Conservation (phyloP, 2,329 filamentous ascomycete species). For the Paecilomyces variotii region DNA sequence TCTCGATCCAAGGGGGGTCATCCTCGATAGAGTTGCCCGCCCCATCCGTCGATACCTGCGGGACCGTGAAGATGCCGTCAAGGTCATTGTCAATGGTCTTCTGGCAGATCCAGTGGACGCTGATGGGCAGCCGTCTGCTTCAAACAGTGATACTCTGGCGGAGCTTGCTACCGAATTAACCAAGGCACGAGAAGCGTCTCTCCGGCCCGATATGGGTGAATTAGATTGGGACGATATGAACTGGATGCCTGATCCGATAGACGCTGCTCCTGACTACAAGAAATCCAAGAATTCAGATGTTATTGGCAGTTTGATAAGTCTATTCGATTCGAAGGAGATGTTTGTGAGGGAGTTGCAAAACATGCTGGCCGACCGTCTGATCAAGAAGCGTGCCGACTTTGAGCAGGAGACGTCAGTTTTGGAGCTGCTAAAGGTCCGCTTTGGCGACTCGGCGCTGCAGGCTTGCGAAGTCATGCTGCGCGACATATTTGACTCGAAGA, state of each 20-base stretch:
- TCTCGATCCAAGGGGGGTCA: conserved; percentile 57
- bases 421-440: conserved; percentile 77
- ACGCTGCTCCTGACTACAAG: conserved; percentile 87
- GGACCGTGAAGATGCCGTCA: conserved; percentile 57
- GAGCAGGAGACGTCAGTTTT: conserved; percentile 76
- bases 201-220: conserved; percentile 49
- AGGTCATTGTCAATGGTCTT: conserved; percentile 57
- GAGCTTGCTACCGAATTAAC: conserved; percentile 49
- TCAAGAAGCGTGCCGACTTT: conserved; percentile 58
- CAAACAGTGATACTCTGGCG: conserved; percentile 35
- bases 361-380: conserved; percentile 75
- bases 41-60: conserved; percentile 57
- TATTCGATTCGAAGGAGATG: conserved; percentile 80
- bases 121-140: conserved; percentile 18
- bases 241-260: conserved; percentile 87
- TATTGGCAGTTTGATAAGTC: conserved; percentile 78
- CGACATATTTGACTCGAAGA: conserved; percentile 76
- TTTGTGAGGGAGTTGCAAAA: conserved; percentile 93
- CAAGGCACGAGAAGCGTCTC: conserved; percentile 34
- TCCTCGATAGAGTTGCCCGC: conserved; percentile 58
- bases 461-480: conserved; percentile 96
- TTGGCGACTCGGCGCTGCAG: conserved; percentile 78
- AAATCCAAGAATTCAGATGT: conserved; percentile 84
- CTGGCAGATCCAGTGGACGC: conserved; percentile 46
- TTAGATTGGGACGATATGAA: conserved; percentile 87